A percentile compares a stretch with the other conserved stretches of the same genome.
Conservation (phyloP, 2,329 filamentous ascomycete species). For the Penicillium decumbens region DNA sequence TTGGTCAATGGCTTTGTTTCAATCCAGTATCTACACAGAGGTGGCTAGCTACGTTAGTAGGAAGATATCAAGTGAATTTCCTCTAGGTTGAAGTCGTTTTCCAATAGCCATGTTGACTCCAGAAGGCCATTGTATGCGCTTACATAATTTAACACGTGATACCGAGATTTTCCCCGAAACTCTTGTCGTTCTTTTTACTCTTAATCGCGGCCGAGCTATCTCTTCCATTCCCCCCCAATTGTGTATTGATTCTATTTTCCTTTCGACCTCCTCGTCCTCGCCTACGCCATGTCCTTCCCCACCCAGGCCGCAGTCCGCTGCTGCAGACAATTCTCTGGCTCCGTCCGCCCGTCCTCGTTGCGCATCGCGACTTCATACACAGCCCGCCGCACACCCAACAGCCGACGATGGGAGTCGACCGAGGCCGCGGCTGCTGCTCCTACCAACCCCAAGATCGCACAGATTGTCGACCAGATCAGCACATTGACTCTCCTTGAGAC, state of each 20-base stretch:
- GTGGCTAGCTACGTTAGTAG: too few species aligned
- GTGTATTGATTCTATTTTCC: constrained; percentile 6
- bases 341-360: constrained; percentile 40
- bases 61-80: too few species aligned
- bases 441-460: constrained; percentile 82
- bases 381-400: constrained; percentile 40
- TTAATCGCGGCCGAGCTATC: constrained; percentile 21
- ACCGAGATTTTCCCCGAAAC: constrained; percentile 33
- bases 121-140: neutral
- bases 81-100: too few species aligned
- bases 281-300: constrained; percentile 38
- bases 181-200: constrained; percentile 29
- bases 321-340: constrained; percentile 40
- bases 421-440: constrained; percentile 55
- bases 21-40: neutral
- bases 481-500: constrained; percentile 97
- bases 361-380: constrained; percentile 38
- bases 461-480: constrained; percentile 97
- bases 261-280: constrained; percentile 1
- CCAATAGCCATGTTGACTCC: too few species aligned
- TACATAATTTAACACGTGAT: constrained; percentile 28
- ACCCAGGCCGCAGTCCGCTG: constrained; percentile 40
- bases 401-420: constrained; percentile 84
- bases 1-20: constrained; percentile 9
- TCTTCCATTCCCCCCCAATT: constrained; percentile 14